Evolutionary conservation across 441 rosid species (phyloP), one percentile per base, ranked within the genome.

Genomic region (Melastoma candidum): DNA sequence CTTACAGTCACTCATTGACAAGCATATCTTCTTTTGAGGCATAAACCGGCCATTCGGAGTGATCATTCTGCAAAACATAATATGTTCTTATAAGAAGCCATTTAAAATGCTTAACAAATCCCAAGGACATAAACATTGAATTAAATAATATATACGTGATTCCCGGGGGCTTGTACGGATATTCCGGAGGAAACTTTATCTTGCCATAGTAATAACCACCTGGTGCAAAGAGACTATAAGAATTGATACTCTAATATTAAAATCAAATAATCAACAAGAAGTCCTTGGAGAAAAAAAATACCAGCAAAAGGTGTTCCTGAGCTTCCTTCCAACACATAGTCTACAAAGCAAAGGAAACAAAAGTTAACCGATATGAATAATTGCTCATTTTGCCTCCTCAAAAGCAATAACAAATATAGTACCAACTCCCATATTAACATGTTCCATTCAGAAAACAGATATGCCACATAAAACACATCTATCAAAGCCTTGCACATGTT

Each of bases 1-100:
- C 97, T 81, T 77, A 93, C 99, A 89, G 57, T 93, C 99, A 59
- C 99, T 93, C 97, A 93, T 93, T 22, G 99, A 93, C 62, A 93
- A 75, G 70, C 99, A 93, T 32, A 93, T 80, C 77, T 93, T 93
- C 89, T 80, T 93, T 64, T 93, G 96, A 22, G 97, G 83, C 85
- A 77, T 74, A 74, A 93, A 93, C 48, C 97, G 87, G 44, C 99
- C 99, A 72, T 83, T 93, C 63, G 99, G 99, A 64, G 97, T 89
- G 57, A 78, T 89, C 99, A 93, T 93, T 57, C 97, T 93, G 68
- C 69, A 73, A 29, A 48, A 41, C 53, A 39, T 60, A 44, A 44
- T 53, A 53, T 17, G 14, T 36, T 46, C 43, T n/a, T 54, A 54
- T 48, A 12, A 29, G 39, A 53, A 60, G 53, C 26, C 54, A 49